Evolutionary conservation across 1,139 yeast species (phyloP).

Genomic region (Meyerozyma athensensis): DNA sequence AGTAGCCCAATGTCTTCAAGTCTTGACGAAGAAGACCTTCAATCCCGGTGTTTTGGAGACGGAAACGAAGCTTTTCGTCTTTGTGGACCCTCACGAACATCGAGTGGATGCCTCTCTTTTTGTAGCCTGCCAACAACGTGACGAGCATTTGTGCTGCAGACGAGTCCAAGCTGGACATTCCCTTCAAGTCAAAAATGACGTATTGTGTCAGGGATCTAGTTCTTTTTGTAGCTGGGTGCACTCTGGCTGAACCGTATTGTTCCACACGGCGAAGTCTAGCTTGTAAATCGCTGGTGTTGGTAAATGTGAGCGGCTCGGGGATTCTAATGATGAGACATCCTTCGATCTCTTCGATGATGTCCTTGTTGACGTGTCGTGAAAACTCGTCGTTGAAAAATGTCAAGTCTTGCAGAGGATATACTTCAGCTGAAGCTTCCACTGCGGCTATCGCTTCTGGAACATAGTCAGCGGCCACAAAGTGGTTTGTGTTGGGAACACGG

Average conservation of each 20-base stretch:
- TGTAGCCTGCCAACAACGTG: slow-evolving; percentile 55
- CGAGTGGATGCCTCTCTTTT: slow-evolving; percentile 52
- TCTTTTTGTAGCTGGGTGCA: slow-evolving; percentile 77
- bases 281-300: slow-evolving; percentile 81
- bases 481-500: slow-evolving; percentile 70
- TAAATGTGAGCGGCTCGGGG: slow-evolving; percentile 91
- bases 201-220: slow-evolving; percentile 55
- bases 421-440: slow-evolving; percentile 7
- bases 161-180: slow-evolving; percentile 84
- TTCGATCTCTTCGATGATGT: slow-evolving; percentile 64
- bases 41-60: slow-evolving; percentile 33
- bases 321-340: slow-evolving; percentile 83
- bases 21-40: slow-evolving; percentile 21
- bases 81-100: slow-evolving; percentile 62
- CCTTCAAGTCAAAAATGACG: slow-evolving; percentile 77
- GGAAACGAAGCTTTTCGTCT: slow-evolving; percentile 25
- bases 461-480: slow-evolving; percentile 74
- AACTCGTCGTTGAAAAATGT: slow-evolving; percentile 35
- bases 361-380: slow-evolving; percentile 33
- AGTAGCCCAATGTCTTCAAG: slow-evolving; percentile 25
- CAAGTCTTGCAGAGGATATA: slow-evolving; percentile 9
- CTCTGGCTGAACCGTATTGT: slow-evolving; percentile 73
- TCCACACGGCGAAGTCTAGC: slow-evolving; percentile 74
- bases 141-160: slow-evolving; percentile 76
- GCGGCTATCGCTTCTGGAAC: slow-evolving; percentile 12